Percentiles rank a stretch among this genome's conserved stretches.
Evolutionary conservation across 1,284 basidiomycete species (phyloP).

Genomic region (Porodaedalea pini): DNA sequence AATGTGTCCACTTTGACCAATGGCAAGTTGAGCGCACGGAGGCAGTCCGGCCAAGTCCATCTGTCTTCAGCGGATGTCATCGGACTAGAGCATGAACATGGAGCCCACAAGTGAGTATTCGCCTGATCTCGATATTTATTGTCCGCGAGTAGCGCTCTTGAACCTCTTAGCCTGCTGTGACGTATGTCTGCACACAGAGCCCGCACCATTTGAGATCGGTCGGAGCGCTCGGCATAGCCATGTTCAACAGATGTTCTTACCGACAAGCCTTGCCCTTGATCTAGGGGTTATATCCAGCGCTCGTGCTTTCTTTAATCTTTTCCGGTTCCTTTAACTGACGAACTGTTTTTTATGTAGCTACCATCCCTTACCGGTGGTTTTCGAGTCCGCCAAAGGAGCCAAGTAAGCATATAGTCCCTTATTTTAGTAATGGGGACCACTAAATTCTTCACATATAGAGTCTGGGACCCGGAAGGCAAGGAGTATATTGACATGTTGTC

Average conservation of each 20-base stretch:
- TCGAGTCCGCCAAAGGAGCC: conserved; percentile 86
- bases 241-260: conserved; percentile 15
- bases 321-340: conserved; percentile 24
- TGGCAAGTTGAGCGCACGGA: conserved; percentile 6
- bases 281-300: neutral
- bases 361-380: conserved; percentile 93
- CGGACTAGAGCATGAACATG: conserved; percentile 76
- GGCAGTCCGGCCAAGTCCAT: conserved; percentile 19
- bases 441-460: conserved; percentile 43
- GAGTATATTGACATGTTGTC: conserved; percentile 96
- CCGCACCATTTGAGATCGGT: neutral
- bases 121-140: neutral
- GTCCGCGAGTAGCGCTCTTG: neutral
- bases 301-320: conserved; percentile 25
- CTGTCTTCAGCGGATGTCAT: conserved; percentile 69
- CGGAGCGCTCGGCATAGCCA: conserved; percentile 12
- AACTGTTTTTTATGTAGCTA: conserved; percentile 67
- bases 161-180: neutral
- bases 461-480: conserved; percentile 94
- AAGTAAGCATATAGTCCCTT: conserved; percentile 52
- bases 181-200: neutral
- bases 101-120: conserved; percentile 81
- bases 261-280: neutral
- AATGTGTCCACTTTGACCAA: neutral
- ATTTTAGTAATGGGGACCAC: conserved; percentile 20